These are phyloP conservation scores for Neonectria coccinea DNA, from an alignment of 2,329 filamentous ascomycete species.

Conservation along the genomic window DNA sequence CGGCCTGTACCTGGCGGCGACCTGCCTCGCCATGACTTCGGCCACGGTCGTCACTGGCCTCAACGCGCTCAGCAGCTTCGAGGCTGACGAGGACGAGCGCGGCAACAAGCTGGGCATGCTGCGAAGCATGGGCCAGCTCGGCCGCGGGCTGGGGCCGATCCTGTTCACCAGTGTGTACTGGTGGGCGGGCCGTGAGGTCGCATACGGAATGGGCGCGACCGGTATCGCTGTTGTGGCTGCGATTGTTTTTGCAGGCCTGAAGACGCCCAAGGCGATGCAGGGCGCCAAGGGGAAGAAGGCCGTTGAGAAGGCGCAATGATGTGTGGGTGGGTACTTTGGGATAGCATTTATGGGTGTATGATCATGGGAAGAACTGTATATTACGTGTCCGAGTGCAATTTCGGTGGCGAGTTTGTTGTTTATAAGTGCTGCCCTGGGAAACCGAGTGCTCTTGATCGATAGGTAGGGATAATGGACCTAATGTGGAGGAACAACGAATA, in stretches of 20 bases:
- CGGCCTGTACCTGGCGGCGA: constrained; percentile 84
- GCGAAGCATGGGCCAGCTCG: constrained; percentile 85
- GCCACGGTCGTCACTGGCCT: constrained; percentile 95
- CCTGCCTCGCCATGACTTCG: constrained; percentile 87
- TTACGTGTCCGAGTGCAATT: constrained; percentile 3
- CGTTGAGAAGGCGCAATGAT: constrained; percentile 34
- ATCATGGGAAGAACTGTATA: constrained; percentile 1
- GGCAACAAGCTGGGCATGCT: constrained; percentile 89
- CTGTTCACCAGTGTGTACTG: constrained; percentile 96
- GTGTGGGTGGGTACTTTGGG: background rate
- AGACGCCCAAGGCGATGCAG: constrained; percentile 63
- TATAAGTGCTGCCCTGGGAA: background rate
- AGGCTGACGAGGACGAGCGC: constrained; percentile 82
- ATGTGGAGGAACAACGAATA: background rate
- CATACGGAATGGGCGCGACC: constrained; percentile 83
- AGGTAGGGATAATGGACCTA: background rate
- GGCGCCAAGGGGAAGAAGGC: constrained; percentile 36
- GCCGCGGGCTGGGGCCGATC: constrained; percentile 86
- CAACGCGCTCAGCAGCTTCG: constrained; percentile 91
- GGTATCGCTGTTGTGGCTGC: constrained; percentile 82
- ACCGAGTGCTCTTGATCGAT: background rate
- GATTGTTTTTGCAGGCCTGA: constrained; percentile 78
- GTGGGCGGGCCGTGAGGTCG: constrained; percentile 93
- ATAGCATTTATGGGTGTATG: background rate
- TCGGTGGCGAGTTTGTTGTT: background rate